These are phyloP conservation scores for Dendryphion nanum DNA, from an alignment of 2,329 filamentous ascomycete genomes.

Conservation along the genomic window DNA sequence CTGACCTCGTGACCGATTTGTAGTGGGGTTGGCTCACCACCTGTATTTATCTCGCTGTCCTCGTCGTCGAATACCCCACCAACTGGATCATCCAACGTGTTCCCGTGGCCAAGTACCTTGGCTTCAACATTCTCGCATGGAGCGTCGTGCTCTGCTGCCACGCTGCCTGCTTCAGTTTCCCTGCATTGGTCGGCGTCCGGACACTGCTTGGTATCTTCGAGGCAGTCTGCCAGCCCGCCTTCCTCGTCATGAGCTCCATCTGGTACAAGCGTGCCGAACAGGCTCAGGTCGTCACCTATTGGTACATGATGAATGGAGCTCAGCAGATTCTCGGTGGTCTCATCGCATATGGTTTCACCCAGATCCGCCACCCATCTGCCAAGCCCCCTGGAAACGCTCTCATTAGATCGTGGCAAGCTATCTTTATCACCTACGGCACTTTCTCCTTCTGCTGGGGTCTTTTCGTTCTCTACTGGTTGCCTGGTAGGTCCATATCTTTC, in stretches of 20 bases:
- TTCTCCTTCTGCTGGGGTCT: slow-evolving; percentile 63
- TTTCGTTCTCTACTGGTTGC: slow-evolving; percentile 48
- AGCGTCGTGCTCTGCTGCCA: slow-evolving; percentile 60
- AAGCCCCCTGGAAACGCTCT: neutral
- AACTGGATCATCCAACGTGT: slow-evolving; percentile 64
- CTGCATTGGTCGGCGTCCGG: slow-evolving; percentile 58
- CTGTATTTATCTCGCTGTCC: slow-evolving; percentile 70
- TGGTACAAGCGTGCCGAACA: slow-evolving; percentile 73
- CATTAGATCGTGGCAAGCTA: slow-evolving; percentile 57
- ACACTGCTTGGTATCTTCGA: slow-evolving; percentile 71
- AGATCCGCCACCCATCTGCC: slow-evolving; percentile 28
- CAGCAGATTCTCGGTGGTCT: slow-evolving; percentile 73
- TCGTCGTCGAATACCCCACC: slow-evolving; percentile 71
- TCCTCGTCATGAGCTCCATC: slow-evolving; percentile 65
- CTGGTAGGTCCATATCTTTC: slow-evolving; percentile 16
- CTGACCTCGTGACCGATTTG: neutral
- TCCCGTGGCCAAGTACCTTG: slow-evolving; percentile 66
- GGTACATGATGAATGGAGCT: slow-evolving; percentile 74
- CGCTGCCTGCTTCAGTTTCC: slow-evolving; percentile 61
- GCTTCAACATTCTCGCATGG: slow-evolving; percentile 65
- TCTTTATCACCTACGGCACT: slow-evolving; percentile 66
- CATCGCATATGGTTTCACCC: slow-evolving; percentile 55
- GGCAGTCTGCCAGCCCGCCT: slow-evolving; percentile 66
- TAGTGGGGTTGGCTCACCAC: slow-evolving; percentile 71
- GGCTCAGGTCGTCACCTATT: slow-evolving; percentile 64